A percentile compares a stretch with the other conserved stretches of the same genome.
phyloP scores from a whole-genome alignment of 345 rosid genomes.

The Salix viminalis region DNA sequence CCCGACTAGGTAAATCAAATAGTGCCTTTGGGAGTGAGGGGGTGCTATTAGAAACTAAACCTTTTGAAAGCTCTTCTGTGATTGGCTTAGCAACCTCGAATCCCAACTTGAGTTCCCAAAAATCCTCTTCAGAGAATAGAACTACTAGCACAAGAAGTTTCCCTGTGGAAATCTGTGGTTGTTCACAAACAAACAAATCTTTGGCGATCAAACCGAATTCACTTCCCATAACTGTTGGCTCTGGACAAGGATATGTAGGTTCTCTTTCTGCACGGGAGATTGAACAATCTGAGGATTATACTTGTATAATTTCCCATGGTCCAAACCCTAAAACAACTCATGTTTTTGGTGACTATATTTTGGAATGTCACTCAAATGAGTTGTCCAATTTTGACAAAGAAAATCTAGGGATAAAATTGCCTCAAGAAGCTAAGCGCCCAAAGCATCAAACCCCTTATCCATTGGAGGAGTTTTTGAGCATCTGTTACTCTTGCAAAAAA shows the following conservation, averaged over 20 bases:
- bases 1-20: constrained; percentile 43
- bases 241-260: constrained; percentile 22
- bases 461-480: constrained; percentile 49
- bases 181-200: constrained; percentile 11
- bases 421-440: constrained; percentile 9
- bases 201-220: constrained; percentile 13
- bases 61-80: constrained; percentile 10
- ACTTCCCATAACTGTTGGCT: constrained; percentile 14
- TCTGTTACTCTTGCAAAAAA: constrained; percentile 70
- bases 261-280: constrained; percentile 58
- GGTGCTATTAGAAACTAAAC: constrained; percentile 32
- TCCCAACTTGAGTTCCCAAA: constrained; percentile 6
- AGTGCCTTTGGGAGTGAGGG: constrained; percentile 65
- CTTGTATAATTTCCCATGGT: constrained; percentile 74
- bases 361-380: constrained; percentile 49
- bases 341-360: constrained; percentile 68
- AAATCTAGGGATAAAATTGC: constrained; percentile 15
- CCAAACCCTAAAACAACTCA: constrained; percentile 79
- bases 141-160: background rate
- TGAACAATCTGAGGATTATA: constrained; percentile 91
- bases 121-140: constrained; percentile 15
- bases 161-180: background rate
- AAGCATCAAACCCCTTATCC: constrained; percentile 16
- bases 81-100: too few species aligned
- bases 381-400: constrained; percentile 15